Percentiles rank a stretch among this genome's conserved stretches.
These are phyloP conservation scores for Scedosporium aurantiacum DNA, from an alignment of 2,329 filamentous ascomycete genomes.

Conservation along the genomic window DNA sequence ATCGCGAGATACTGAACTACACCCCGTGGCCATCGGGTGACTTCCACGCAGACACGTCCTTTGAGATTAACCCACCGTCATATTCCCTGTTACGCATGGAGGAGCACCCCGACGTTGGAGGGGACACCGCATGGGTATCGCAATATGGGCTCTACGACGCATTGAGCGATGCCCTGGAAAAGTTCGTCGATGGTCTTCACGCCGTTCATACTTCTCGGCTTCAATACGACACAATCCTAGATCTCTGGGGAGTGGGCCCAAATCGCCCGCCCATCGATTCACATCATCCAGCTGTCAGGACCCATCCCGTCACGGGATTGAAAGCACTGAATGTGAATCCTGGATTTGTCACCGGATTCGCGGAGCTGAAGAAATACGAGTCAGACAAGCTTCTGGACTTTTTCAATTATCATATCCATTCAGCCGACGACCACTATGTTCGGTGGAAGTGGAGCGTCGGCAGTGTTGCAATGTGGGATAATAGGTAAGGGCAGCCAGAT, in stretches of 20 bases:
- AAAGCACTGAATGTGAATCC: slow-evolving; percentile 35
- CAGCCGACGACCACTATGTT: slow-evolving; percentile 37
- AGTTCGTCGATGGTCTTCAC: slow-evolving; percentile 30
- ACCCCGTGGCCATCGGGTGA: slow-evolving; percentile 35
- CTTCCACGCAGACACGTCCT: slow-evolving; percentile 38
- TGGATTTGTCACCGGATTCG: slow-evolving; percentile 35
- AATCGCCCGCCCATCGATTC: slow-evolving; percentile 34
- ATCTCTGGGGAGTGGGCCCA: slow-evolving; percentile 28
- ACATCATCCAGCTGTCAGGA: slow-evolving; percentile 36
- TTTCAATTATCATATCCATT: slow-evolving; percentile 33
- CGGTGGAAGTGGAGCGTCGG: slow-evolving; percentile 39
- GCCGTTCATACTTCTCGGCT: slow-evolving; percentile 33
- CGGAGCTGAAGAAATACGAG: slow-evolving; percentile 36
- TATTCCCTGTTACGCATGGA: slow-evolving; percentile 41
- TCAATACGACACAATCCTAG: slow-evolving; percentile 35
- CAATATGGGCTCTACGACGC: slow-evolving; percentile 33
- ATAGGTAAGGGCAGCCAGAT: slow-evolving; percentile 17
- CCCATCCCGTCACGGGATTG: slow-evolving; percentile 35
- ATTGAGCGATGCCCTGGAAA: slow-evolving; percentile 29
- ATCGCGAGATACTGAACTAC: slow-evolving; percentile 31
- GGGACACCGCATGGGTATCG: slow-evolving; percentile 37
- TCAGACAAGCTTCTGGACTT: slow-evolving; percentile 35
- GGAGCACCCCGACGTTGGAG: slow-evolving; percentile 33
- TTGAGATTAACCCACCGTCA: slow-evolving; percentile 38
- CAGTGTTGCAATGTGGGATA: slow-evolving; percentile 40